phyloP scores from a whole-genome alignment of 1,139 yeast genomes.

The Yamadazyma taylorii region DNA sequence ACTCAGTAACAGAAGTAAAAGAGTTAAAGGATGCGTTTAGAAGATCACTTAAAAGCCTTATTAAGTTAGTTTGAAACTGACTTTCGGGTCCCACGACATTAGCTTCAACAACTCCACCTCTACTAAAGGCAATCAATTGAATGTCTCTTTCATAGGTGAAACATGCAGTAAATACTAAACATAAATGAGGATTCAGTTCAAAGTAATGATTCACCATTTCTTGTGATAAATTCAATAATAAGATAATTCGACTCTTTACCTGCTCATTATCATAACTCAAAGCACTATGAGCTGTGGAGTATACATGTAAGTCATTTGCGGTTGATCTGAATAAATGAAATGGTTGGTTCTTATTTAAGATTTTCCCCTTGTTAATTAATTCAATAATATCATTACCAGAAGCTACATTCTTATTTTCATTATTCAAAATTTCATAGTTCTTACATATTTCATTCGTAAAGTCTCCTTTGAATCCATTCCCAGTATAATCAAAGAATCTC shows the following conservation, averaged over 20 bases:
- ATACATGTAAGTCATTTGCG: slow-evolving; percentile 45
- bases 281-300: slow-evolving; percentile 79
- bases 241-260: slow-evolving; percentile 58
- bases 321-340: slow-evolving; percentile 71
- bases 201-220: slow-evolving; percentile 26
- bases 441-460: slow-evolving; percentile 15
- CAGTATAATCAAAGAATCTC: slow-evolving; percentile 27
- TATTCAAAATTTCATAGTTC: slow-evolving; percentile 25
- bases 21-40: slow-evolving; percentile 23
- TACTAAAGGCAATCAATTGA: slow-evolving; percentile 29
- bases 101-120: slow-evolving; percentile 22
- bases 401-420: slow-evolving; percentile 9
- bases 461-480: slow-evolving; percentile 26
- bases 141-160: slow-evolving; percentile 29
- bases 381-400: slow-evolving; percentile 52
- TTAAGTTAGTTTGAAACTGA: slow-evolving; percentile 24
- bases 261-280: slow-evolving; percentile 59
- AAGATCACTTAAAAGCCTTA: slow-evolving; percentile 18
- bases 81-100: slow-evolving; percentile 24
- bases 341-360: slow-evolving; percentile 77
- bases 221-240: slow-evolving; percentile 56
- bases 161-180: slow-evolving; percentile 29
- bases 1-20: slow-evolving; percentile 22
- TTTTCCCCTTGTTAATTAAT: slow-evolving; percentile 71
- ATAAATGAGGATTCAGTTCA: slow-evolving; percentile 24